Percentiles rank a stretch among this genome's conserved stretches.
These are phyloP conservation scores for Ailanthus altissimus DNA, from an alignment of 345 rosid species.

Conservation along the genomic window DNA sequence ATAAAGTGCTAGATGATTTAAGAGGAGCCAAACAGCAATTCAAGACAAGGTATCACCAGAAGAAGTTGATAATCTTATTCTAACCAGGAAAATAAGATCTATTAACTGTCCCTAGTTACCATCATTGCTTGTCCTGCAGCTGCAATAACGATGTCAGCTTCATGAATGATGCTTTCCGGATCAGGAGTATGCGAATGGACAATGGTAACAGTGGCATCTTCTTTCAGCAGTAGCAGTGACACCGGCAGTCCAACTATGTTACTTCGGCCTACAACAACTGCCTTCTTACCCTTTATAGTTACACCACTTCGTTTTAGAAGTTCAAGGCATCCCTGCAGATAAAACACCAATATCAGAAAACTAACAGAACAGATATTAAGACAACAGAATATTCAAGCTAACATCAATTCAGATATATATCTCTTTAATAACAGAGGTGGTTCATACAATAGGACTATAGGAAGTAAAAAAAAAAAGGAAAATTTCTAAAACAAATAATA, in stretches of 20 bases:
- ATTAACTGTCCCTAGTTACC: conserved; percentile 39
- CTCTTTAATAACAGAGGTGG: not conserved
- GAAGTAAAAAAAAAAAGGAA: not conserved
- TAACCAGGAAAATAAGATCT: not conserved
- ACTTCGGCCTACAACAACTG: conserved; percentile 91
- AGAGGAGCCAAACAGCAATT: not conserved
- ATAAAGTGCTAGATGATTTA: not conserved
- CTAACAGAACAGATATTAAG: not conserved
- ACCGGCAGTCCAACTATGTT: conserved; percentile 93
- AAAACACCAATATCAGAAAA: conserved; percentile 13
- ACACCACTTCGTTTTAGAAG: conserved; percentile 77
- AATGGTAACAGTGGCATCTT: conserved; percentile 82
- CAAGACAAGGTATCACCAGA: not conserved
- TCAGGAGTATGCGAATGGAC: conserved; percentile 78
- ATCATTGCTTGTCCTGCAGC: conserved; percentile 94
- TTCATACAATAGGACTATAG: not conserved
- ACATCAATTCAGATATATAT: not conserved
- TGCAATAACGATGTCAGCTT: conserved; percentile 90
- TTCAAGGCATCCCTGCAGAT: conserved; percentile 81
- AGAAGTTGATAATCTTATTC: not conserved
- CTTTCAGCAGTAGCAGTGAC: conserved; percentile 81
- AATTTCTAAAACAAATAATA: not conserved
- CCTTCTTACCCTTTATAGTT: conserved; percentile 66
- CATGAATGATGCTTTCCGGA: conserved; percentile 63
- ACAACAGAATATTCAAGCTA: not conserved